Base-by-base conservation (phyloP, 2,329 filamentous ascomycete genomes). In the Ilyonectria robusta region DNA sequence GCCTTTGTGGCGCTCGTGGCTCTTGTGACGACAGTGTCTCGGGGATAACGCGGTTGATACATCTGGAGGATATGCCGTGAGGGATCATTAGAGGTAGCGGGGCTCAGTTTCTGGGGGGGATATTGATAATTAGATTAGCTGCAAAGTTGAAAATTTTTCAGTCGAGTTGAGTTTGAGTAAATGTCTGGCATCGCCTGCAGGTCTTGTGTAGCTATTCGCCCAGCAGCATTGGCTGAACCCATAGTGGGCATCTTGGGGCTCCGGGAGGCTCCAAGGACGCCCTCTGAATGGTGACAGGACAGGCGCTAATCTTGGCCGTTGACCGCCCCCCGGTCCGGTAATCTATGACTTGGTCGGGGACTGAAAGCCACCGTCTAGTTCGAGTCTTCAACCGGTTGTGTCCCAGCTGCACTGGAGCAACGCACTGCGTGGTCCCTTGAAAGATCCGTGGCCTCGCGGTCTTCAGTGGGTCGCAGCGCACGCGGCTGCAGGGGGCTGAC, bases 401-500 rank as follows among this genome's bases (percentile, higher is more conserved):
- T n/a, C 17, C 15, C 40, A 17, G 8, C 15, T 42, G 40, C 17
- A 15, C 15, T 42, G 40, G 15, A 42, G 40, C n/a, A 13, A 13
- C 37, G 37, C 17, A 8, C 40, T 42, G 15, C 15, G 3, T 8
- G 40, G n/a, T 42, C 40, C 40, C 40, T 6, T 42, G 40, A 42
- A 42, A 17, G 2, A 42, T 17, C 40, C 40, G 40, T 54, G 56
- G 13, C 37, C 26, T 56, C 56, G 42, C 55, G 33, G n/a, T 23
- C 33, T 56, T 37, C 53, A 56, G 54, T 56, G 54, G 54, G 54
- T 21, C 35, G 37, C 44, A 58, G 46, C 46, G 58, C 59, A 47
- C 60, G 65, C 65, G 33, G 44, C 51, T 67, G 59, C 65, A 67
- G 65, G 65, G 63, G 65, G 54, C 19, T 57, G 42, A 60, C 55